A percentile compares a stretch with the other conserved stretches of the same genome.
These are phyloP conservation scores for Mortierella sp. DNA, from an alignment of 371 early-diverging fungal species.

Conservation along the genomic window DNA sequence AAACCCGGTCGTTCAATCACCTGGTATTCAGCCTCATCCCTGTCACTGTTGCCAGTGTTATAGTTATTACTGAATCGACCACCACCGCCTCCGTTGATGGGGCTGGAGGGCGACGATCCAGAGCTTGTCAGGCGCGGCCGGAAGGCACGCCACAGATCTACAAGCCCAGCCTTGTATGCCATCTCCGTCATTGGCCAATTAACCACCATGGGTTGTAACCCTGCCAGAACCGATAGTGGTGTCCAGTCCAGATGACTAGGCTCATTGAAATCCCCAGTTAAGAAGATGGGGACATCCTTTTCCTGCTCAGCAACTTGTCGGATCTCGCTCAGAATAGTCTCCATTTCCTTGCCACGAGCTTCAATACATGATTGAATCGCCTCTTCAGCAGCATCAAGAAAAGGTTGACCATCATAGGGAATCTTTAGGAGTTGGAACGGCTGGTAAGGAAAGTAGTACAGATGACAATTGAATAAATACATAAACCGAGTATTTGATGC, in stretches of 20 bases:
- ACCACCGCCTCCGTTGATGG: not conserved
- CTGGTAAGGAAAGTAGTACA: slow-evolving; percentile 56
- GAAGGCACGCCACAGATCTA: slow-evolving; percentile 53
- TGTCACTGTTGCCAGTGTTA: not conserved
- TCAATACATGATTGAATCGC: slow-evolving; percentile 37
- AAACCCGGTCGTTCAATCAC: slow-evolving; percentile 46
- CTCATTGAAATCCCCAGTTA: slow-evolving; percentile 58
- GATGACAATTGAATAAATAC: slow-evolving; percentile 57
- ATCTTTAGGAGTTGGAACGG: slow-evolving; percentile 57
- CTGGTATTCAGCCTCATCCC: slow-evolving; percentile 8
- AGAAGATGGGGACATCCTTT: slow-evolving; percentile 45
- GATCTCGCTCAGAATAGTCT: slow-evolving; percentile 39
- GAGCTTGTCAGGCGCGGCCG: slow-evolving; percentile 9
- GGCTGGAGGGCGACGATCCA: slow-evolving; percentile 2
- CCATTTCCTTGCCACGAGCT: slow-evolving; percentile 51
- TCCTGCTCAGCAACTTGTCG: slow-evolving; percentile 30
- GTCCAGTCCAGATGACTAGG: slow-evolving; percentile 60
- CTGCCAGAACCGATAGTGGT: slow-evolving; percentile 36
- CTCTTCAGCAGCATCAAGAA: slow-evolving; percentile 38
- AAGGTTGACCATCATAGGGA: slow-evolving; percentile 46
- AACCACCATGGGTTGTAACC: slow-evolving; percentile 49
- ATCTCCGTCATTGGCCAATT: slow-evolving; percentile 42
- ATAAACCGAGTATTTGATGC: slow-evolving; percentile 34
- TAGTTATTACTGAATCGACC: not conserved
- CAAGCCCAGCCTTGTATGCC: slow-evolving; percentile 43